phyloP scores from a whole-genome alignment of 345 rosid species.

The Brassica napus region DNA sequence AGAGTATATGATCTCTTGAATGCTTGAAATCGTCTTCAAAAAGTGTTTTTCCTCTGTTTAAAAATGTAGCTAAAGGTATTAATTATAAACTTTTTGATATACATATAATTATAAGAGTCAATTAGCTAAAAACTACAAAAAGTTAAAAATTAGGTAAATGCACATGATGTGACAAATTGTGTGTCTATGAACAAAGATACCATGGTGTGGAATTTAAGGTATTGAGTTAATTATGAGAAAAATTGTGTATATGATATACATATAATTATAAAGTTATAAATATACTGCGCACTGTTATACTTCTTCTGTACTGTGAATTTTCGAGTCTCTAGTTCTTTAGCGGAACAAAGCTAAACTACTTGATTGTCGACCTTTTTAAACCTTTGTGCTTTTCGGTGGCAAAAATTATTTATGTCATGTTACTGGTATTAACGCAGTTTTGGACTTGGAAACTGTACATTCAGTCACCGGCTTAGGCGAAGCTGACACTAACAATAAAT shows the following conservation, averaged over 20 bases:
- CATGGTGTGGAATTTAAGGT: too few species aligned
- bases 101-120: neutral
- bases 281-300: neutral
- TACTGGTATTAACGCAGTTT: neutral
- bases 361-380: neutral
- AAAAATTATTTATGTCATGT: neutral
- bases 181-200: too few species aligned
- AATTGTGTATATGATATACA: neutral
- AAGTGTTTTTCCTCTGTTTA: too few species aligned
- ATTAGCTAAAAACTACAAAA: too few species aligned
- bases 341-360: neutral
- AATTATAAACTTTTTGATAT: neutral
- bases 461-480: neutral
- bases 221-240: too few species aligned
- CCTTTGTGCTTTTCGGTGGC: neutral
- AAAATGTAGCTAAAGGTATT: neutral
- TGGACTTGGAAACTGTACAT: neutral
- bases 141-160: too few species aligned
- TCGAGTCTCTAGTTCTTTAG: neutral
- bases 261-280: neutral
- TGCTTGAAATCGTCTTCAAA: too few species aligned
- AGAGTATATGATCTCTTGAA: too few species aligned
- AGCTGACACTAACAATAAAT: neutral
- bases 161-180: too few species aligned
- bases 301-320: neutral